Conservation (phyloP, 2,329 filamentous ascomycete genomes). For the Falciphora oryzae region DNA sequence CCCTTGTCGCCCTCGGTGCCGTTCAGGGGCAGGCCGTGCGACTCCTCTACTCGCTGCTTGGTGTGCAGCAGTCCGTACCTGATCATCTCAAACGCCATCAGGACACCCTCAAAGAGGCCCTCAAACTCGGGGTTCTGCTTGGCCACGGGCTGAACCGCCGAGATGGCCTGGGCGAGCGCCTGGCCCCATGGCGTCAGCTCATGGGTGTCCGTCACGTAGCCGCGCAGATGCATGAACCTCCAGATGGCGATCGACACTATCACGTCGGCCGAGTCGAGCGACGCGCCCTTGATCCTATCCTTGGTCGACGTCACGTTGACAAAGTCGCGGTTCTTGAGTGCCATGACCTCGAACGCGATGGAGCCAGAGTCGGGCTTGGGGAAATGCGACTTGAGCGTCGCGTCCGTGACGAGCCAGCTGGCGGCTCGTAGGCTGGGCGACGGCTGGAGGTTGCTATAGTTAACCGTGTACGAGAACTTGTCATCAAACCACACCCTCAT, state of each 20-base stretch:
- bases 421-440: slow-evolving; percentile 41
- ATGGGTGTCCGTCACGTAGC: slow-evolving; percentile 75
- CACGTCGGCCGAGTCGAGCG: slow-evolving; percentile 58
- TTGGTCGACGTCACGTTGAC: slow-evolving; percentile 60
- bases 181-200: slow-evolving; percentile 79
- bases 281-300: slow-evolving; percentile 46
- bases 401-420: slow-evolving; percentile 70
- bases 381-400: slow-evolving; percentile 42
- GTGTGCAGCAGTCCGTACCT: slow-evolving; percentile 72
- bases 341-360: slow-evolving; percentile 56
- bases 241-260: slow-evolving; percentile 69
- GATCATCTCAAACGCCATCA: slow-evolving; percentile 82
- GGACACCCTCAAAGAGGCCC: slow-evolving; percentile 66
- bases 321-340: slow-evolving; percentile 65
- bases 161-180: slow-evolving; percentile 65
- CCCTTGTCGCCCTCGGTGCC: slow-evolving; percentile 66
- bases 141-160: slow-evolving; percentile 51
- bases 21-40: slow-evolving; percentile 50
- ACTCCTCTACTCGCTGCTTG: slow-evolving; percentile 50
- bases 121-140: slow-evolving; percentile 37
- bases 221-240: slow-evolving; percentile 84
- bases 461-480: slow-evolving; percentile 61
- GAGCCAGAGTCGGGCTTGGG: slow-evolving; percentile 38
- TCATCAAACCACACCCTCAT: slow-evolving; percentile 81
- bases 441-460: slow-evolving; percentile 46